phyloP scores from a whole-genome alignment of 257 asterid species.

The Primulina tabacum region DNA sequence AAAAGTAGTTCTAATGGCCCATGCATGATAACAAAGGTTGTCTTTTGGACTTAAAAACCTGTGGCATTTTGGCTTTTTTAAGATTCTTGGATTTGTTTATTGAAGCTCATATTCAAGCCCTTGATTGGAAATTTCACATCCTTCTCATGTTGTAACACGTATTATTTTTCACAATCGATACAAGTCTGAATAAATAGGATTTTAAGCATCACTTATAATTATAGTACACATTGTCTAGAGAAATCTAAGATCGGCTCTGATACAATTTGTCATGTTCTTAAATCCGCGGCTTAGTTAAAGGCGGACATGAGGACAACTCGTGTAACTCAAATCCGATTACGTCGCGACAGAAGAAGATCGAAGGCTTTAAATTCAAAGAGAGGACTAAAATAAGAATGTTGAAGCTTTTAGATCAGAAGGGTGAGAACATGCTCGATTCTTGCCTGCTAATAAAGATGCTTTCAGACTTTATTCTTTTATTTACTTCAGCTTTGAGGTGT shows the following conservation, averaged over 20 bases:
- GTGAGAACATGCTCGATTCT: slow-evolving; percentile 14
- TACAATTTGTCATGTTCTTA: not conserved
- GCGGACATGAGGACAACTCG: not conserved
- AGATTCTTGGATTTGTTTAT: slow-evolving; percentile 21
- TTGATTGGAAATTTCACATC: not conserved
- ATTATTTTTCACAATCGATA: not conserved
- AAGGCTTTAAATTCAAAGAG: slow-evolving; percentile 8
- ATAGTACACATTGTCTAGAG: not conserved
- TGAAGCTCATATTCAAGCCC: not conserved
- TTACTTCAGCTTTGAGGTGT: slow-evolving; percentile 20
- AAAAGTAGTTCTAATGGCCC: not conserved
- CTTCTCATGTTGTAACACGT: not conserved
- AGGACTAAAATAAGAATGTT: not conserved
- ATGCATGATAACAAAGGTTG: not conserved
- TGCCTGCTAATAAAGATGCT: slow-evolving; percentile 23
- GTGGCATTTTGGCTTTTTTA: not conserved
- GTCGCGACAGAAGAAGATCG: not conserved
- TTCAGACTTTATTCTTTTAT: slow-evolving; percentile 4
- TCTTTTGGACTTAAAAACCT: slow-evolving; percentile 14
- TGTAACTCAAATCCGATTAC: not conserved
- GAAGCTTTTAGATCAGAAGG: slow-evolving; percentile 14
- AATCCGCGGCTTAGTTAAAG: too few relatives aligned
- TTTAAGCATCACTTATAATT: too few relatives aligned
- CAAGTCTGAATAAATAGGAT: too few relatives aligned
- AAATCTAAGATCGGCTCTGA: not conserved